Base-by-base conservation (phyloP, 2,329 filamentous ascomycete species). In the Chaetomium sp. region DNA sequence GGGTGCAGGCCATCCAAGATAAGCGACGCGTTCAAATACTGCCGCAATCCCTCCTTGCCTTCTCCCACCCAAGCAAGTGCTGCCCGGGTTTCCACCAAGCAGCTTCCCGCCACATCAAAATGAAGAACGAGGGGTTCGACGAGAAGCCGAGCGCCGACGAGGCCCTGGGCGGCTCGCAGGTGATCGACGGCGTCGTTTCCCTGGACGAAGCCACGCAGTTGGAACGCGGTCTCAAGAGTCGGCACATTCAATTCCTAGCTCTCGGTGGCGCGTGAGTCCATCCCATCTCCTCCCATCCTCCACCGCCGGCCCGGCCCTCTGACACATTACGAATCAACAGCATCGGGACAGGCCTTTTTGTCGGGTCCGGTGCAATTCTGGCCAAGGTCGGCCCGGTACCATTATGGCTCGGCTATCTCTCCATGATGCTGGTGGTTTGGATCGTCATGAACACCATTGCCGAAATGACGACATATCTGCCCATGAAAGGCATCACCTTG, bases 331-430 rank as follows among this genome's bases (percentile, higher is more conserved):
- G 12, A 21, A 5, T 61, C 55, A 73, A 62, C 55, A 73, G 71
- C 33, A 74, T 74, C 63, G 72, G 72, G 45, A 74, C 72, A 5
- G 72, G 72, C 7, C 70, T 74, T 9, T 74, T 74, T 51, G 71
- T 74, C 21, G 71, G 72, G 4, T 71, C 71, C 1, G 72, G 72
- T 1, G 61, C 56, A 12, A 74, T 73, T 38, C 66, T 74, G 4
- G 83, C 66, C 62, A 42, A 64, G 9, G 69, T 72, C 31, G 87
- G 87, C 1, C 87, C 87, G 2, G 89, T 87, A 5, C 87, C 89
- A 0, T 77, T 92, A 19, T 83, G 92, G 73, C 87, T 93, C 75
- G 87, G 85, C 27, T 93, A 91, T 74, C 70, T 84, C 7, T 79
- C 78, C 68, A 84, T 85, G 82, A 84, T 83, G 78, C 29, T 77